Evolutionary conservation across 805 yeast genomes (phyloP).

Genomic region (Hanseniaspora hatyaiensis): DNA sequence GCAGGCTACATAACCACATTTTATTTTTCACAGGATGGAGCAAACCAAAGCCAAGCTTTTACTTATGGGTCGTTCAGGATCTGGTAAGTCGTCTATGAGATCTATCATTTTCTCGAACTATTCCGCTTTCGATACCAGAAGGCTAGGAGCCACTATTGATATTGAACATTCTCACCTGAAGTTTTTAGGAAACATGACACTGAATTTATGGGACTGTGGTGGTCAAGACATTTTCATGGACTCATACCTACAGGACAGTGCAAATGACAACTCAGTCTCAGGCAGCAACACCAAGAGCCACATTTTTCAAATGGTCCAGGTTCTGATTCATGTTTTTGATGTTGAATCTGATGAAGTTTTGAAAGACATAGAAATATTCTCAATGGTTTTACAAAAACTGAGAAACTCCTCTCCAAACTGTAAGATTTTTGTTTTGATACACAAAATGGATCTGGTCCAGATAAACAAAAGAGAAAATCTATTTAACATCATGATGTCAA

Average conservation of each 20-base stretch:
- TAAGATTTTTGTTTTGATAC: constrained; percentile 79
- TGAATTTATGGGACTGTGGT: constrained; percentile 96
- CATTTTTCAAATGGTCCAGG: constrained; percentile 90
- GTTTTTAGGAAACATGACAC: constrained; percentile 86
- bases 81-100: constrained; percentile 96
- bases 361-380: constrained; percentile 86
- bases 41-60: constrained; percentile 36
- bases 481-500: constrained; percentile 73
- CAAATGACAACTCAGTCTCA: not conserved
- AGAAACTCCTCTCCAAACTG: constrained; percentile 81
- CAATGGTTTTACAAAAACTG: constrained; percentile 67
- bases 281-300: constrained; percentile 45
- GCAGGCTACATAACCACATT: too few species aligned
- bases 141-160: constrained; percentile 93
- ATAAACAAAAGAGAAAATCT: constrained; percentile 73
- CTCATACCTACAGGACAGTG: constrained; percentile 72
- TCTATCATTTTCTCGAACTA: constrained; percentile 91
- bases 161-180: constrained; percentile 95
- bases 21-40: constrained; percentile 1
- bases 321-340: constrained; percentile 88
- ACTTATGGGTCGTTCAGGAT: constrained; percentile 85
- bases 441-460: constrained; percentile 93
- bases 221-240: constrained; percentile 96
- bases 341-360: constrained; percentile 85
- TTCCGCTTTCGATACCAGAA: constrained; percentile 89